These are phyloP conservation scores for Globisporangium radiosum DNA, from an alignment of 352 stramenopile genomes.

Conservation along the genomic window DNA sequence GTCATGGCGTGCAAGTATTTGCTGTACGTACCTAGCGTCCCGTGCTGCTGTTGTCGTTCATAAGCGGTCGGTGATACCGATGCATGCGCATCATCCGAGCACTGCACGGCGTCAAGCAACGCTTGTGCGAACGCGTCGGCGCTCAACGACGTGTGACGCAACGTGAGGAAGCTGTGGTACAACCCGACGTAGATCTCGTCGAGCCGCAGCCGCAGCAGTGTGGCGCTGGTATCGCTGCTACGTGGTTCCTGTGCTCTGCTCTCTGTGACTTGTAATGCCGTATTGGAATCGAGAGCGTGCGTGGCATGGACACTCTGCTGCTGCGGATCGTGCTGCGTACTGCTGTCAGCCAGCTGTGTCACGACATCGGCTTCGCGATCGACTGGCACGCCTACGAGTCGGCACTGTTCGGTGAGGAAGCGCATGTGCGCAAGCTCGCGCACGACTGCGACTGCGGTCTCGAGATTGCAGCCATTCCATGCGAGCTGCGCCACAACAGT, in stretches of 20 bases:
- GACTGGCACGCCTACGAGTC: slow-evolving; percentile 1
- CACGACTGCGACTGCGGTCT: slow-evolving; percentile 5
- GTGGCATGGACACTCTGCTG: no score
- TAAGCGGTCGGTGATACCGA: not conserved
- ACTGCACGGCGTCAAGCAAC: not conserved
- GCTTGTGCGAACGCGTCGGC: not conserved
- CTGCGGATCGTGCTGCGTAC: not conserved
- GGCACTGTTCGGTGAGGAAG: not conserved
- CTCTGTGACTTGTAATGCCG: not conserved
- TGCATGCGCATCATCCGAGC: no score
- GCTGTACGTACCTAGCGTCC: not conserved
- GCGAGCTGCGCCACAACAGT: slow-evolving; percentile 3
- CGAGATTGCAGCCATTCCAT: not conserved
- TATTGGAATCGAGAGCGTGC: no score
- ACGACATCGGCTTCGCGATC: not conserved
- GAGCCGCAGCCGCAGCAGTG: slow-evolving; percentile 5
- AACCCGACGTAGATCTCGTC: slow-evolving; percentile 14
- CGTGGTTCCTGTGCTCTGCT: not conserved
- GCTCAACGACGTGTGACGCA: not conserved
- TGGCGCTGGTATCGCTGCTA: not conserved
- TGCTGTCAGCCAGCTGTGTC: not conserved
- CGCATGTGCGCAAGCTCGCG: slow-evolving; percentile 1
- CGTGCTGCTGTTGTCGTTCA: not conserved
- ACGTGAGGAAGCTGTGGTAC: slow-evolving; percentile 5
- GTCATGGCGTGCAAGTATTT: not conserved